Conservation (phyloP, 768 basidiomycete genomes). For the Cyathus striatus region DNA sequence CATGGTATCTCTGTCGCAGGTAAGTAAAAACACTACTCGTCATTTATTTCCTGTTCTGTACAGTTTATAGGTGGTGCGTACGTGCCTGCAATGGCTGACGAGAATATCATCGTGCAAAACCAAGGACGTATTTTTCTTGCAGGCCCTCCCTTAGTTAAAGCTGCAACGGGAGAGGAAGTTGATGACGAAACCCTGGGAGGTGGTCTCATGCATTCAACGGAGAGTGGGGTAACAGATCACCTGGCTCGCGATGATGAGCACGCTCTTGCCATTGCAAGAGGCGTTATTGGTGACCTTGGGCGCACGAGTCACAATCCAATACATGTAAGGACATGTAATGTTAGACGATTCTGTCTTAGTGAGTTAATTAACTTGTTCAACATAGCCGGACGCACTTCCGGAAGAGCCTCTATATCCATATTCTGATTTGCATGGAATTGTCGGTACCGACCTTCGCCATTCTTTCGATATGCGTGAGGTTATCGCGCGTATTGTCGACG, state of each 20-base stretch:
- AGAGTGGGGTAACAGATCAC: constrained; percentile 89
- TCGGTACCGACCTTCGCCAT: constrained; percentile 85
- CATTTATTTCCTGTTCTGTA: neutral
- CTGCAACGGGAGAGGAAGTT: constrained; percentile 89
- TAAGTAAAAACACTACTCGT: constrained; percentile 9
- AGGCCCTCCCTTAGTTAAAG: constrained; percentile 91
- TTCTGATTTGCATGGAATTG: constrained; percentile 84
- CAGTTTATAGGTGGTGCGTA: constrained; percentile 70
- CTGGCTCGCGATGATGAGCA: constrained; percentile 83
- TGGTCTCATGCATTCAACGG: constrained; percentile 86
- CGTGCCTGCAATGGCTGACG: constrained; percentile 95
- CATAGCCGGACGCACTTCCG: constrained; percentile 55
- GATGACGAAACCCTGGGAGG: constrained; percentile 92
- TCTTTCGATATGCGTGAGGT: constrained; percentile 93
- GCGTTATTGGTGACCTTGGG: constrained; percentile 76
- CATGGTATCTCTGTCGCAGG: constrained; percentile 95
- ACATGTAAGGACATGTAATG: constrained; percentile 33
- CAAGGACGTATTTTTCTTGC: constrained; percentile 94
- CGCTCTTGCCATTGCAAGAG: constrained; percentile 75
- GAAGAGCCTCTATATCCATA: constrained; percentile 78
- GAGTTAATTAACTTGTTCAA: constrained; percentile 2
- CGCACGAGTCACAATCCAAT: constrained; percentile 45
- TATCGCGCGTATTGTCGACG: constrained; percentile 87
- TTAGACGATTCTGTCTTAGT: neutral
- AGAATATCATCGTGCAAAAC: constrained; percentile 85